A percentile compares a stretch with the other conserved stretches of the same genome.
phyloP scores from a whole-genome alignment of 257 asterid species.

The Parsonsia alboflavescens region DNA sequence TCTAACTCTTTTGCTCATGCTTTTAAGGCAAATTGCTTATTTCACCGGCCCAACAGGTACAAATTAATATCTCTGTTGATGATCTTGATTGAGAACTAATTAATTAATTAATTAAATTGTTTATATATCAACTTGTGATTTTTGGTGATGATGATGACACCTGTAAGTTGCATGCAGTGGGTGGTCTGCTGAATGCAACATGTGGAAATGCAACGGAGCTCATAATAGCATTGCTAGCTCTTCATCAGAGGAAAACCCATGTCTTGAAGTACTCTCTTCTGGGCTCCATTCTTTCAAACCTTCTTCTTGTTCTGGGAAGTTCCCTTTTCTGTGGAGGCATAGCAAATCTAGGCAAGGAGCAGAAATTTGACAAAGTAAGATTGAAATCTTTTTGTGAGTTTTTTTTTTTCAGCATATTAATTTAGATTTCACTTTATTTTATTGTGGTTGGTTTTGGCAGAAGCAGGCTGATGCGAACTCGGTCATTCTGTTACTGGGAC shows the following conservation, averaged over 20 bases:
- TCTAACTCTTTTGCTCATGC: neutral
- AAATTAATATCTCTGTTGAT: too few relatives aligned
- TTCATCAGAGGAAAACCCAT: conserved; percentile 29
- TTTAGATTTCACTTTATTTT: neutral
- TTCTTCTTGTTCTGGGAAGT: conserved; percentile 42
- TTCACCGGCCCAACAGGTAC: conserved; percentile 45
- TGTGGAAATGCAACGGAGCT: conserved; percentile 53
- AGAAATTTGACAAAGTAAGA: conserved; percentile 38
- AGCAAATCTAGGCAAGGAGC: conserved; percentile 35
- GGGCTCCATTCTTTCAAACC: conserved; percentile 44
- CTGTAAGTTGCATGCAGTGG: conserved; percentile 30
- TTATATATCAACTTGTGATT: too few relatives aligned
- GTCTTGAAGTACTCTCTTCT: conserved; percentile 41
- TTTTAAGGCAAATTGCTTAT: conserved; percentile 36
- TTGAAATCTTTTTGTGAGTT: neutral
- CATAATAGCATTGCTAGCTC: conserved; percentile 40
- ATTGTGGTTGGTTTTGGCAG: conserved; percentile 16
- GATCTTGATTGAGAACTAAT: neutral
- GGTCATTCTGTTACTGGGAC: conserved; percentile 31
- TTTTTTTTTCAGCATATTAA: neutral
- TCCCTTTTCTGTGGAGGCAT: conserved; percentile 38
- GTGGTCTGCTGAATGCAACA: conserved; percentile 45
- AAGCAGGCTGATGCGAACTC: conserved; percentile 42
- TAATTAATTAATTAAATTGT: too few relatives aligned
- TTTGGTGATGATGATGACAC: neutral